Base-by-base conservation (phyloP, 1,284 basidiomycete species). In the Violaceomyces palustris region DNA sequence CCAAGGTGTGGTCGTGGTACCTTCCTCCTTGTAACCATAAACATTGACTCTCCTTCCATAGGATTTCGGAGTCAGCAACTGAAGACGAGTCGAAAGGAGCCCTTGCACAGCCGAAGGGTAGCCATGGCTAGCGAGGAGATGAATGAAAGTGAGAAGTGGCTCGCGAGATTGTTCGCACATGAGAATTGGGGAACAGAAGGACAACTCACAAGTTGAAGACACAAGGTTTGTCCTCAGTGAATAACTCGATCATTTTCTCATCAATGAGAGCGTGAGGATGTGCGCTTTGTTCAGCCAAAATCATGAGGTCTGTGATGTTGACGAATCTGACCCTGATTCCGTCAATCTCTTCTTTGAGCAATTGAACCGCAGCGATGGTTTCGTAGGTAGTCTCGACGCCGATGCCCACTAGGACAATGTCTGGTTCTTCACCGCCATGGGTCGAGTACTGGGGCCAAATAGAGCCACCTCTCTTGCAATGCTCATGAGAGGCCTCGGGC, bases 111-210 rank as follows among this genome's bases (percentile, higher is more conserved):
- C 50, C 10, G 46, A 39, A 5, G 57, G 41, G 25, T 86, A 89
- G 2, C 87, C 85, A 72, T 91, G 89, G 76, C 87, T 90, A n/a
- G n/a, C n/a, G n/a, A n/a, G n/a, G 75, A n/a, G n/a, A n/a, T n/a
- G n/a, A n/a, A n/a, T n/a, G n/a, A n/a, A n/a, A n/a, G n/a, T n/a
- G n/a, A n/a, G n/a, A n/a, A n/a, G n/a, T n/a, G n/a, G n/a, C n/a
- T n/a, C n/a, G n/a, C n/a, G n/a, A n/a, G n/a, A n/a, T n/a, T n/a
- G n/a, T n/a, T n/a, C n/a, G n/a, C n/a, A n/a, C n/a, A n/a, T n/a
- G n/a, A n/a, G n/a, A n/a, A n/a, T n/a, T n/a, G n/a, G n/a, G n/a
- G n/a, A n/a, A n/a, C n/a, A n/a, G n/a, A n/a, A n/a, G n/a, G n/a
- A 88, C 88, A 40, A 71, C 6, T 21, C 32, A 22, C 29, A 45